These are phyloP conservation scores for Achlya hypogyna DNA, from an alignment of 352 stramenopile species.

Conservation along the genomic window DNA sequence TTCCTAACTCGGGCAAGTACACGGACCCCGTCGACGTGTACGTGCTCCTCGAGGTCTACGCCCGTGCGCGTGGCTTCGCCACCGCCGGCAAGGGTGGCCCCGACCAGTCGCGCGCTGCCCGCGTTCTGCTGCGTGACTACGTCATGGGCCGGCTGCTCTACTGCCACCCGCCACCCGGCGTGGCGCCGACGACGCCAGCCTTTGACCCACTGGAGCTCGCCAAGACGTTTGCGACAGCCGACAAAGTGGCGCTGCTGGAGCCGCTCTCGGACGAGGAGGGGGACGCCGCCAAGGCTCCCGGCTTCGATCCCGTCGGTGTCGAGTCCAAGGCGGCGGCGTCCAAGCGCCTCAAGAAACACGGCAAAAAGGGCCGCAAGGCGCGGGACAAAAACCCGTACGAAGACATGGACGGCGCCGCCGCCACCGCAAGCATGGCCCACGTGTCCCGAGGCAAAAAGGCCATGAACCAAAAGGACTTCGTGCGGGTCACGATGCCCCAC, in stretches of 20 bases:
- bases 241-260: neutral
- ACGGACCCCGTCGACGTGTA: conserved; percentile 74
- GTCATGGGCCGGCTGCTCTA: conserved; percentile 96
- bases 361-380: conserved; percentile 94
- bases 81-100: conserved; percentile 75
- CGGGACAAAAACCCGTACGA: conserved; percentile 97
- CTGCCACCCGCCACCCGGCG: conserved; percentile 89
- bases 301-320: conserved; percentile 54
- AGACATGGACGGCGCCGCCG: conserved; percentile 44
- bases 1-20: conserved; percentile 54
- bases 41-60: conserved; percentile 47
- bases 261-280: conserved; percentile 19
- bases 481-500: conserved; percentile 5
- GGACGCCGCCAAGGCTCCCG: conserved; percentile 26
- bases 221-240: neutral
- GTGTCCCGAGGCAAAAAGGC: conserved; percentile 10
- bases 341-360: conserved; percentile 88
- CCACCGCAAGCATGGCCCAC: neutral
- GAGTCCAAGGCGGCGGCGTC: conserved; percentile 63
- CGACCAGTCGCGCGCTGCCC: conserved; percentile 91
- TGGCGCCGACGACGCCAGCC: conserved; percentile 32
- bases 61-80: conserved; percentile 17
- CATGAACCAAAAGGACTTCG: conserved; percentile 3
- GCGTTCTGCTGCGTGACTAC: conserved; percentile 97
- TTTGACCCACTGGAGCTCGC: conserved; percentile 62